phyloP scores from a whole-genome alignment of 768 basidiomycete species.

The Boletellus ananiceps region DNA sequence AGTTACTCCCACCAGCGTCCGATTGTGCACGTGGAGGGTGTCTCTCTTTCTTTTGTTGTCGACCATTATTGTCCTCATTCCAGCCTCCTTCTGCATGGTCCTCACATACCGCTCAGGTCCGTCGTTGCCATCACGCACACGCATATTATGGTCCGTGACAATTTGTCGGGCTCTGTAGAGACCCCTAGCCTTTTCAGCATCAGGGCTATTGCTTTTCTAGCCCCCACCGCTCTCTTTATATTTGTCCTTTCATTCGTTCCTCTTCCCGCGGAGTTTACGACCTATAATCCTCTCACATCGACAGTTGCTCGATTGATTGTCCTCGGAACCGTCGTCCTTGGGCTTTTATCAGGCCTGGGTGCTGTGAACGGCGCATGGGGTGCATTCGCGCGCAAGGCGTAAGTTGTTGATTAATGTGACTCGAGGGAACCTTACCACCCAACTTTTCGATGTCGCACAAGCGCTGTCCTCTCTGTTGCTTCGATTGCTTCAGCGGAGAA shows the following conservation, averaged over 20 bases:
- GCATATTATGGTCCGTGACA: not conserved
- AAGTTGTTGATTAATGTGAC: constrained; percentile 19
- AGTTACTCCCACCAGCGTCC: constrained; percentile 38
- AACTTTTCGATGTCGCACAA: constrained; percentile 11
- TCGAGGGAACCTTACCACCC: constrained; percentile 2
- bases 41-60: constrained; percentile 59
- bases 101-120: constrained; percentile 40
- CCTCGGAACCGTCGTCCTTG: constrained; percentile 75
- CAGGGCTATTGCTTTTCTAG: constrained; percentile 25
- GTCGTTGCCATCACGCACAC: not conserved
- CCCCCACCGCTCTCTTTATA: constrained; percentile 53
- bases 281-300: constrained; percentile 41
- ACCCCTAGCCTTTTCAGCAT: constrained; percentile 23
- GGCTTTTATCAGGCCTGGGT: constrained; percentile 75
- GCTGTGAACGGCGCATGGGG: constrained; percentile 65
- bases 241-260: constrained; percentile 63
- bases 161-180: constrained; percentile 12
- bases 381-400: constrained; percentile 21
- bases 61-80: constrained; percentile 62
- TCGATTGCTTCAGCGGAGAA: constrained; percentile 50
- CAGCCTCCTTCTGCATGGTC: constrained; percentile 58
- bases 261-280: constrained; percentile 48
- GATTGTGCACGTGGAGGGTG: constrained; percentile 63
- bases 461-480: constrained; percentile 21
- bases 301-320: constrained; percentile 64